Conservation (phyloP, 306 rosid genomes). For the Nissolia schottii region DNA sequence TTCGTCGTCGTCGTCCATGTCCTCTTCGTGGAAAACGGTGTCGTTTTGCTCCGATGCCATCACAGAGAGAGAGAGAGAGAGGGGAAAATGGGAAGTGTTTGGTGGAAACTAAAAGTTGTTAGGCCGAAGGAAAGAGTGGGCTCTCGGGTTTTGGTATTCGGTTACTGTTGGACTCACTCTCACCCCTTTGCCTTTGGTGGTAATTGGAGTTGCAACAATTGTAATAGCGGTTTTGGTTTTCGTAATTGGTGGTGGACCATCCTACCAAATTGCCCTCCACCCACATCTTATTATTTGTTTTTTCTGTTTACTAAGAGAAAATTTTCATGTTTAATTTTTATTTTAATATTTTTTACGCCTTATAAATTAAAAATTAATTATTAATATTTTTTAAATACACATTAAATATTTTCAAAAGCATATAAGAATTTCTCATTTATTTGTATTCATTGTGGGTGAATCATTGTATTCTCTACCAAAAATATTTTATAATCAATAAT, state of each 20-base stretch:
- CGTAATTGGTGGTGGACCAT: conserved; percentile 36
- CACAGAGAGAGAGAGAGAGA: background rate
- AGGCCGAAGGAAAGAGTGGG: conserved; percentile 8
- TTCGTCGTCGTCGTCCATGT: conserved; percentile 66
- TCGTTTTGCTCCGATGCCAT: conserved; percentile 68
- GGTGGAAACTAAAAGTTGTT: background rate
- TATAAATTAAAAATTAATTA: no score
- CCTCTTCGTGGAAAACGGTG: conserved; percentile 67
- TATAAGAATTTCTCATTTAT: no score
- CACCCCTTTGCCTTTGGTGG: background rate
- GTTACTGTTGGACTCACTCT: conserved; percentile 9
- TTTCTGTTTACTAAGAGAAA: background rate
- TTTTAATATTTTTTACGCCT: no score
- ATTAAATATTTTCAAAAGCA: no score
- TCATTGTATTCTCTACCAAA: no score
- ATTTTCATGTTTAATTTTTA: no score
- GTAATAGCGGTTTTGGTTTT: conserved; percentile 21
- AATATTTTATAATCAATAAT: no score
- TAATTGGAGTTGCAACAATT: background rate
- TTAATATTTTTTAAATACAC: no score
- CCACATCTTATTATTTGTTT: background rate
- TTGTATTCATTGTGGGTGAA: no score
- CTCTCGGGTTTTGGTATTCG: conserved; percentile 8
- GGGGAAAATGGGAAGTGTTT: background rate
- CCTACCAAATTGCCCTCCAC: background rate